These are phyloP conservation scores for Penicillium sp. DNA, from an alignment of 2,329 filamentous ascomycete species.

Conservation along the genomic window DNA sequence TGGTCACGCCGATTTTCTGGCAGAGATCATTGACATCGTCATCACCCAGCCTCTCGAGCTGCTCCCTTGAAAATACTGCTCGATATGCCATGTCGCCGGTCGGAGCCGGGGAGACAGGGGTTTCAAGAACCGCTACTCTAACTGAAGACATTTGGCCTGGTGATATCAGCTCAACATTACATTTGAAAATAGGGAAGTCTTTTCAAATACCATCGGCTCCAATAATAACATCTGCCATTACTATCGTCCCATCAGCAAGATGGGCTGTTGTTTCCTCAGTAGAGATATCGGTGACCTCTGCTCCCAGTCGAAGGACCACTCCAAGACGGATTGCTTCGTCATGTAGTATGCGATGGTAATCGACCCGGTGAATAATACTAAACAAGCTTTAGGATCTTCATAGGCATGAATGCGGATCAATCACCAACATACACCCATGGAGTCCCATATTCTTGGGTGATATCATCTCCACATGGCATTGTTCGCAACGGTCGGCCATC, in stretches of 20 bases:
- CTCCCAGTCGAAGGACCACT: background rate
- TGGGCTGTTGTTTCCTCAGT: background rate
- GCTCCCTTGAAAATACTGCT: background rate
- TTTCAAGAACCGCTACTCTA: background rate
- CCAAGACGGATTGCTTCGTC: background rate
- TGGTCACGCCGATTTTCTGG: slow-evolving; percentile 49
- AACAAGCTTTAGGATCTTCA: background rate
- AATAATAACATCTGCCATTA: background rate
- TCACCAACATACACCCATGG: background rate
- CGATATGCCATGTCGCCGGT: background rate
- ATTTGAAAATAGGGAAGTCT: background rate
- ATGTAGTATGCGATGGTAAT: background rate
- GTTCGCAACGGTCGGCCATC: background rate
- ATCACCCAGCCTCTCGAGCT: background rate
- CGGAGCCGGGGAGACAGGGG: background rate
- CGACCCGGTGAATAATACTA: background rate
- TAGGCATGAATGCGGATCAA: background rate
- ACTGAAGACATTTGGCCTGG: background rate
- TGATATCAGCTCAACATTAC: background rate
- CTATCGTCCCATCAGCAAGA: background rate
- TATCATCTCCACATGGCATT: slow-evolving; percentile 2
- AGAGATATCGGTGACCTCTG: background rate
- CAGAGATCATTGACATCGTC: background rate
- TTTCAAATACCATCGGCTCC: background rate
- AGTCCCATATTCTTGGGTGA: background rate